These are phyloP conservation scores for Drechmeria coniospora DNA, from an alignment of 2,329 filamentous ascomycete genomes.

Conservation along the genomic window DNA sequence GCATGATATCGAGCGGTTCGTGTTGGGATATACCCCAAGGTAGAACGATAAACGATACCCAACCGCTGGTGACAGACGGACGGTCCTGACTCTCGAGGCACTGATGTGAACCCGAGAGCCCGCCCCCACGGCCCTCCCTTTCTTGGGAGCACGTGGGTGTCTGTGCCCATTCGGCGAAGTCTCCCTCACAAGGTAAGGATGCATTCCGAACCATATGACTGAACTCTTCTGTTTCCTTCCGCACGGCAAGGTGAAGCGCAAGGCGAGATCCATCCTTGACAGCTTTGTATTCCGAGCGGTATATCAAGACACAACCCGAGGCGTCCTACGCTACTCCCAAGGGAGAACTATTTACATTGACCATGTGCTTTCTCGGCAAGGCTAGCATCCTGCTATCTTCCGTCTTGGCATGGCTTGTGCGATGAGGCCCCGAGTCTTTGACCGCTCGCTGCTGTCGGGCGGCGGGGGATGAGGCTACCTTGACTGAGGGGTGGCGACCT, in stretches of 20 bases:
- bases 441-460: conserved; percentile 5
- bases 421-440: background rate
- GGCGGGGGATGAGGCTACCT: conserved; percentile 13
- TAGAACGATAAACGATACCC: too few species aligned
- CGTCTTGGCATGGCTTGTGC: background rate
- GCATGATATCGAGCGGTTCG: too few species aligned
- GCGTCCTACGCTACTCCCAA: conserved; percentile 11
- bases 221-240: conserved; percentile 20
- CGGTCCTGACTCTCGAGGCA: conserved; percentile 1
- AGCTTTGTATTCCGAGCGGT: conserved; percentile 65
- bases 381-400: conserved; percentile 22
- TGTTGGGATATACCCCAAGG: too few species aligned
- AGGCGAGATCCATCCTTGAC: conserved; percentile 60
- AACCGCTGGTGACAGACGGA: conserved; percentile 1
- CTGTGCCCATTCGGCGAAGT: too few species aligned
- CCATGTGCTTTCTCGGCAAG: conserved; percentile 26
- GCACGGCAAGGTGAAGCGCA: conserved; percentile 64
- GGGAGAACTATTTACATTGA: conserved; percentile 22
- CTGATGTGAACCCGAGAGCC: background rate
- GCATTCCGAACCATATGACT: background rate
- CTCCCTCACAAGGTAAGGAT: too few species aligned
- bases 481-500: conserved; percentile 22
- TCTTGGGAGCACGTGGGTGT: background rate
- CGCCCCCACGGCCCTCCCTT: too few species aligned
- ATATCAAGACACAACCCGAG: conserved; percentile 29